phyloP scores from a whole-genome alignment of 768 basidiomycete genomes.

The Lentinula edodes region DNA sequence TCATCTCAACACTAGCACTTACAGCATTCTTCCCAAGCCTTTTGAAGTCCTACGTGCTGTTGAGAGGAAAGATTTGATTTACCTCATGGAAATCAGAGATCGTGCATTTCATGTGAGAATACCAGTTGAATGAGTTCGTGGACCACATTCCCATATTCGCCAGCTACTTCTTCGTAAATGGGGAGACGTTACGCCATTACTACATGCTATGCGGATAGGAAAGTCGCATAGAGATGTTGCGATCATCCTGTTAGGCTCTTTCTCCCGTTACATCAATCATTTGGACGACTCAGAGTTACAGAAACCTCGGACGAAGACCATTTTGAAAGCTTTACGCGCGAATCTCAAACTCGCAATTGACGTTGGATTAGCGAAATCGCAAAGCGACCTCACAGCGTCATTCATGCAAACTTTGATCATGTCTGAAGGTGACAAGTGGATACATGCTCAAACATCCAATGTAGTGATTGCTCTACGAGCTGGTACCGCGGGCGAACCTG shows the following conservation, averaged over 20 bases:
- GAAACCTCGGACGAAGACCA: conserved; percentile 59
- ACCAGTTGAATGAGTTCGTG: neutral
- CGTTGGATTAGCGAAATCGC: conserved; percentile 73
- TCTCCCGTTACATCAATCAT: conserved; percentile 89
- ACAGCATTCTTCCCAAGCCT: conserved; percentile 25
- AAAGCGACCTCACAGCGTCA: conserved; percentile 82
- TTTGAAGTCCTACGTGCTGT: conserved; percentile 79
- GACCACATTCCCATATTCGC: neutral
- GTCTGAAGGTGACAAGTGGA: conserved; percentile 93
- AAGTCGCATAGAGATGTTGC: conserved; percentile 75
- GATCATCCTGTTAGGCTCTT: conserved; percentile 82
- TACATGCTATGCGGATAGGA: conserved; percentile 86
- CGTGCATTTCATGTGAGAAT: conserved; percentile 65
- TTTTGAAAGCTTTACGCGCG: conserved; percentile 79
- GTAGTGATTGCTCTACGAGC: conserved; percentile 66
- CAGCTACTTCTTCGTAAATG: conserved; percentile 80
- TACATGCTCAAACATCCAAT: conserved; percentile 63
- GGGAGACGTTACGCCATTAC: conserved; percentile 81
- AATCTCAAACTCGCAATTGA: conserved; percentile 93
- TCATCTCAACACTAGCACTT: neutral
- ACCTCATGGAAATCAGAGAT: conserved; percentile 80
- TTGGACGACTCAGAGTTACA: conserved; percentile 66
- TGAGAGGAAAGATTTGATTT: conserved; percentile 77
- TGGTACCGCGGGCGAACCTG: conserved; percentile 68
- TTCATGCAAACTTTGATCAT: conserved; percentile 94